Conservation (phyloP, 1,139 yeast species). For the Lodderomyces beijingensis region DNA sequence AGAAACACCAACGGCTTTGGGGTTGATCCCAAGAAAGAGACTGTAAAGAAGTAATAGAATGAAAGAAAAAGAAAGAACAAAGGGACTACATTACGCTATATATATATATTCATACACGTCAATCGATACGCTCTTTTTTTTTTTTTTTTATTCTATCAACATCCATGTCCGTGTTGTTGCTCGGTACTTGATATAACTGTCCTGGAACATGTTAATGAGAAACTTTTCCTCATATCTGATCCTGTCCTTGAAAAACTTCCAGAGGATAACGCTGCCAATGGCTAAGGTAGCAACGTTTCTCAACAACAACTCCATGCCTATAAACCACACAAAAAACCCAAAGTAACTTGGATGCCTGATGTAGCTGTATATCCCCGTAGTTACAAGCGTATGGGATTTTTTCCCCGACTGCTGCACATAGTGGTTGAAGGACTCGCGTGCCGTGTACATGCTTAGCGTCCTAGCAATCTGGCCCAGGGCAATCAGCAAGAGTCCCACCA, state of each 20-base stretch:
- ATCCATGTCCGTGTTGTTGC: slow-evolving; percentile 10
- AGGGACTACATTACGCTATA: too few relatives aligned
- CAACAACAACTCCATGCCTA: slow-evolving; percentile 74
- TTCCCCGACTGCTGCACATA: slow-evolving; percentile 54
- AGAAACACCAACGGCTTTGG: slow-evolving; percentile 54
- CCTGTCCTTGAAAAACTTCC: slow-evolving; percentile 64
- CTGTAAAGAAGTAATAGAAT: slow-evolving; percentile 4
- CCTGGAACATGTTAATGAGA: slow-evolving; percentile 65
- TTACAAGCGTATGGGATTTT: slow-evolving; percentile 60
- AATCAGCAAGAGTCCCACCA: slow-evolving; percentile 45
- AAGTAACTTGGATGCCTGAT: slow-evolving; percentile 87
- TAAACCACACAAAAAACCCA: slow-evolving; percentile 92
- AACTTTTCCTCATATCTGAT: slow-evolving; percentile 67
- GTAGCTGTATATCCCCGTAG: slow-evolving; percentile 62
- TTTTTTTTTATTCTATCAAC: slow-evolving; percentile 10
- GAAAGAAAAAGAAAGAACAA: slow-evolving; percentile 2
- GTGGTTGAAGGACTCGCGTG: slow-evolving; percentile 86
- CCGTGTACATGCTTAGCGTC: slow-evolving; percentile 80
- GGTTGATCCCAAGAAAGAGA: slow-evolving; percentile 29
- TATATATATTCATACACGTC: too few relatives aligned
- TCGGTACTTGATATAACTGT: slow-evolving; percentile 54
- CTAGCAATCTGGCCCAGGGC: slow-evolving; percentile 64
- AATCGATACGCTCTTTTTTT: too few relatives aligned
- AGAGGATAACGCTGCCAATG: slow-evolving; percentile 37
- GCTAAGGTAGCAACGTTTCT: slow-evolving; percentile 40